Evolutionary conservation across 805 yeast species (phyloP), one percentile per base, ranked within the genome.

Genomic region (Scheffersomyces spartinae): DNA sequence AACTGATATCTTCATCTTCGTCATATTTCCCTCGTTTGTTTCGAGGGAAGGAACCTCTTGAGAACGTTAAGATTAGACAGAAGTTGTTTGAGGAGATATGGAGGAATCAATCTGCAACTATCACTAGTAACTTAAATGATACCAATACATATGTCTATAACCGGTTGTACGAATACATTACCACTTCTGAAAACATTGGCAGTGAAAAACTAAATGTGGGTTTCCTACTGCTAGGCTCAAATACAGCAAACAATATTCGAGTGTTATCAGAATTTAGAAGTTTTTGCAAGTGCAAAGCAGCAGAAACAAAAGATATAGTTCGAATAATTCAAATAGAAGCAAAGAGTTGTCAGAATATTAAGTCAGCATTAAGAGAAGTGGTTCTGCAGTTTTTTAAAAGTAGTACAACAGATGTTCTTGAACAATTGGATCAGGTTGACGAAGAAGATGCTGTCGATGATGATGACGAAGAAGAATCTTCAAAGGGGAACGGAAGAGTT

Each of bases 211-310:
- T 57, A 6, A 47, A 47, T 7, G 40, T 46, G 7, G 64, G 56
- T 3, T 55, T 49, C 27, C 38, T 60, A 11, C 55, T 45, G 31
- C 36, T 60, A 26, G 51, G 59, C 15, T 48, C 64, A 9, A 58
- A 60, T 34, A 52, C 52, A 7, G 62, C 64, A 18, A 59, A 58
- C 33, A 60, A 59, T 35, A 35, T 45, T 21, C 40, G 64, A 13
- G 50, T 57, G 8, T 35, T 60, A 14, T 42, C 52, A n/a, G 62
- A 57, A 23, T 51, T 59, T 27, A 40, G 13, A 20, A 29, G 9
- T 40, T 38, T 26, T 28, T 48, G 14, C 12, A 15, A 2, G 20
- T 26, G n/a, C 16, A 12, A 9, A 24, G 25, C 15, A 18, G 15
- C 15, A 22, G 9, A 13, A 25, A 18, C 5, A 21, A 28, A n/a